Conservation (phyloP, 352 stramenopile species). For the Phytopythium aichiense region DNA sequence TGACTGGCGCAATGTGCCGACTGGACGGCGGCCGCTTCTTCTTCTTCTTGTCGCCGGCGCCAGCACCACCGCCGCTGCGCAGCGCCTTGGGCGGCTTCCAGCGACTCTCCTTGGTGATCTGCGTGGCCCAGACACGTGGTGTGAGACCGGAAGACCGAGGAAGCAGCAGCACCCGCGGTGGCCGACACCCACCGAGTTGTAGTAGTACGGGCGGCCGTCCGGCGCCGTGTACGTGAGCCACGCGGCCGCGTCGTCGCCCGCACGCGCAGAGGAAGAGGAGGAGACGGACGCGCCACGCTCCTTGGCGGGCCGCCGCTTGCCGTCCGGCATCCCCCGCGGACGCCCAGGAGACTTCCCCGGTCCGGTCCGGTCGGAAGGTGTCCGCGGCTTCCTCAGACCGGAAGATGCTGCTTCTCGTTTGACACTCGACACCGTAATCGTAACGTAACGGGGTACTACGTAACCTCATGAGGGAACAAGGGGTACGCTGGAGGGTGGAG, state of each 20-base stretch:
- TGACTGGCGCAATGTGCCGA: not conserved
- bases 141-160: not conserved
- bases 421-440: too few species aligned
- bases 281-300: not conserved
- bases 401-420: too few species aligned
- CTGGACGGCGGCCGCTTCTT: slow-evolving; percentile 9
- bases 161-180: not conserved
- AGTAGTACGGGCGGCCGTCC: slow-evolving; percentile 60
- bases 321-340: not conserved
- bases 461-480: too few species aligned
- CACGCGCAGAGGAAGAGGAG: not conserved
- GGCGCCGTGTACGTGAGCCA: slow-evolving; percentile 59
- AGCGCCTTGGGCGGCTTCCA: slow-evolving; percentile 45
- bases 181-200: slow-evolving; percentile 30
- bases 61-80: slow-evolving; percentile 4
- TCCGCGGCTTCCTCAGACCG: too few species aligned
- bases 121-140: not conserved
- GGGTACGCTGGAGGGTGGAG: too few species aligned
- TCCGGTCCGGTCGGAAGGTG: too few species aligned
- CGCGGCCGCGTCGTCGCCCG: slow-evolving; percentile 12
- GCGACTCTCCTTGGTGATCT: slow-evolving; percentile 53
- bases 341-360: too few species aligned
- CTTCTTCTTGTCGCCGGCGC: slow-evolving; percentile 2
- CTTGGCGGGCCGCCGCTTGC: not conserved
- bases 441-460: too few species aligned